phyloP scores from a whole-genome alignment of 2,329 filamentous ascomycete genomes.

The Colletotrichum magnum region DNA sequence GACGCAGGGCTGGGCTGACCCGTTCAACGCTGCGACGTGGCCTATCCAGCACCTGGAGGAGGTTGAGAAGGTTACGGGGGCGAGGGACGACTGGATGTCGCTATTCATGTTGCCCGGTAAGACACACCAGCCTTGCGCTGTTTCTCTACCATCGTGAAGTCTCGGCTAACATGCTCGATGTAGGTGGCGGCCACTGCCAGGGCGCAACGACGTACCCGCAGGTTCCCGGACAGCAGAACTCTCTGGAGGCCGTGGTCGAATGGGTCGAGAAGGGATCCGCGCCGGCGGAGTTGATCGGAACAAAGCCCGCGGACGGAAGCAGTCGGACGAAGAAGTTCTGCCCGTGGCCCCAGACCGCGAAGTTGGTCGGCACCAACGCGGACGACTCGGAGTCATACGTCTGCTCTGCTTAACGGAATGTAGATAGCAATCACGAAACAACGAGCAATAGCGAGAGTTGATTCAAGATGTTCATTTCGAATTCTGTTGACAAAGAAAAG shows the following conservation, averaged over 20 bases:
- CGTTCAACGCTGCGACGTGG: slow-evolving; percentile 28
- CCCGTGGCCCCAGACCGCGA: slow-evolving; percentile 19
- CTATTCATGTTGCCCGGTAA: slow-evolving; percentile 24
- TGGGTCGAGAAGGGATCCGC: slow-evolving; percentile 19
- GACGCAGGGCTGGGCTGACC: slow-evolving; percentile 24
- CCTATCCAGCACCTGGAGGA: slow-evolving; percentile 43
- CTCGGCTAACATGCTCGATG: not conserved
- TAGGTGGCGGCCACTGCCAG: slow-evolving; percentile 29
- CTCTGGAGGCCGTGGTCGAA: slow-evolving; percentile 10
- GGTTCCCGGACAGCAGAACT: slow-evolving; percentile 21
- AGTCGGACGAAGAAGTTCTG: slow-evolving; percentile 21
- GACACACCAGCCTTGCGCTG: fast-evolving
- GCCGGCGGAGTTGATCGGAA: slow-evolving; percentile 2
- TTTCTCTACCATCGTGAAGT: not conserved
- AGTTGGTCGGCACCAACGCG: not conserved
- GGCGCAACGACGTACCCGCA: slow-evolving; percentile 24
- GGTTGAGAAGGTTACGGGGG: slow-evolving; percentile 47
- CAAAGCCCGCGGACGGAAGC: slow-evolving; percentile 22
- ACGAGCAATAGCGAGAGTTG: not conserved
- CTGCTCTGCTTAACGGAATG: not conserved
- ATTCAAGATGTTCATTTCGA: not conserved
- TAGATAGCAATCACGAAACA: not conserved
- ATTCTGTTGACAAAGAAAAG: slow-evolving; percentile 23
- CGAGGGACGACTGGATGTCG: slow-evolving; percentile 6
- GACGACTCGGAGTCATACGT: not conserved